Evolutionary conservation across 2,329 filamentous ascomycete species (phyloP).

Genomic region (Colletotrichum filicis): DNA sequence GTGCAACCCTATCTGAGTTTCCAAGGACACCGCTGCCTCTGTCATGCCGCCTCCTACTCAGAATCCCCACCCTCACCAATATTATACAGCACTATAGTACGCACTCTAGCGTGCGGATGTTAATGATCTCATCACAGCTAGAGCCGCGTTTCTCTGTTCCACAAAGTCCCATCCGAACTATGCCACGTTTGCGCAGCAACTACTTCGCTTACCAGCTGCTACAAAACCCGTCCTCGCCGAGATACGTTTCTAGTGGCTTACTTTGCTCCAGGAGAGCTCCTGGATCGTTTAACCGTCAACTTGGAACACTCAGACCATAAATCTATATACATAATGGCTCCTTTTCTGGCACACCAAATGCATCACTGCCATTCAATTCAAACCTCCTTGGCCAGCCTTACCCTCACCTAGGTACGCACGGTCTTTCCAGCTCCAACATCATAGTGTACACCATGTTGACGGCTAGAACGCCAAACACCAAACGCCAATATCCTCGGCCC

Average conservation of each 20-base stretch:
- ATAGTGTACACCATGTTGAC: too few species aligned
- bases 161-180: background rate
- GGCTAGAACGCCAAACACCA: background rate
- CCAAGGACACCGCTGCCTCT: background rate
- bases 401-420: background rate
- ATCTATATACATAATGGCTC: background rate
- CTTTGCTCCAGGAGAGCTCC: background rate
- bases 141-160: background rate
- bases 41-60: background rate
- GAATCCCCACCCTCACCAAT: background rate
- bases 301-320: background rate
- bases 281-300: background rate
- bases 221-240: background rate
- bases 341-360: constrained; percentile 7
- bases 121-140: background rate
- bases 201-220: background rate
- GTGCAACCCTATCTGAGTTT: too few species aligned
- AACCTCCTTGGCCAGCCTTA: background rate
- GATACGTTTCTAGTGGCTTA: background rate
- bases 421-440: background rate
- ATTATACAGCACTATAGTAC: background rate
- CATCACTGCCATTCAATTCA: background rate
- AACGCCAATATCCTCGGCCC: background rate
- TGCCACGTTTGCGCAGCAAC: background rate
- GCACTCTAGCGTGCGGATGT: background rate